These are phyloP conservation scores for Silybum marianum DNA, from an alignment of 129 eudicot genomes.

Conservation along the genomic window DNA sequence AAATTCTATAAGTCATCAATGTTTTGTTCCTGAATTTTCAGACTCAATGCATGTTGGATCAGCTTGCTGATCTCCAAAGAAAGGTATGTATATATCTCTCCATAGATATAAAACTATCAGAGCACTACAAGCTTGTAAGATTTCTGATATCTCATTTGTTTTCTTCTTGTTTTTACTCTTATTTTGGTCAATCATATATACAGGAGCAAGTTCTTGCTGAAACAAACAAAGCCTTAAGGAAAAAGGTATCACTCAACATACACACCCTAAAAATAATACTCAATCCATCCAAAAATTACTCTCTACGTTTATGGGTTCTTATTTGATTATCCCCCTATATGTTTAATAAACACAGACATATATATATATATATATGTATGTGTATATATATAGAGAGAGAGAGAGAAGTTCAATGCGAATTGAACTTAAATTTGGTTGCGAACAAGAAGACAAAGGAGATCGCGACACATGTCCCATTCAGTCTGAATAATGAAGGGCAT, in stretches of 20 bases:
- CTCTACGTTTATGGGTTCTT: too few relatives aligned
- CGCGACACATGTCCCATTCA: too few relatives aligned
- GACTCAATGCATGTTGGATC: slow-evolving; percentile 60
- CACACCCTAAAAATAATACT: background rate
- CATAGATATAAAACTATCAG: background rate
- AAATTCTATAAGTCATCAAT: background rate
- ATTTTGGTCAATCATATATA: background rate
- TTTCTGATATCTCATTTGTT: background rate
- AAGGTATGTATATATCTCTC: slow-evolving; percentile 42
- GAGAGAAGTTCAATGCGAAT: too few relatives aligned
- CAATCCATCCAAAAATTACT: background rate
- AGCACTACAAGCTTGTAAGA: background rate
- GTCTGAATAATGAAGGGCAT: too few relatives aligned
- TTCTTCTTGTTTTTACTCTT: background rate
- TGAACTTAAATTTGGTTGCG: too few relatives aligned
- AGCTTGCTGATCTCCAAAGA: slow-evolving; percentile 60
- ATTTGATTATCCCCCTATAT: too few relatives aligned
- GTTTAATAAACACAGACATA: too few relatives aligned
- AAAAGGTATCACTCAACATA: slow-evolving; percentile 38
- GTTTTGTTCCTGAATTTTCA: slow-evolving; percentile 25
- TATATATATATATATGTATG: too few relatives aligned
- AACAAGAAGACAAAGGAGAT: too few relatives aligned
- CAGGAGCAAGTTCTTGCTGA: slow-evolving; percentile 67
- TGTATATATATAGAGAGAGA: too few relatives aligned
- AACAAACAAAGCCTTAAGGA: slow-evolving; percentile 50